Percentiles rank a stretch among this genome's conserved stretches.
Evolutionary conservation across 192 early-diverging fungal genomes (phyloP).

Genomic region (Piromyces sp.): DNA sequence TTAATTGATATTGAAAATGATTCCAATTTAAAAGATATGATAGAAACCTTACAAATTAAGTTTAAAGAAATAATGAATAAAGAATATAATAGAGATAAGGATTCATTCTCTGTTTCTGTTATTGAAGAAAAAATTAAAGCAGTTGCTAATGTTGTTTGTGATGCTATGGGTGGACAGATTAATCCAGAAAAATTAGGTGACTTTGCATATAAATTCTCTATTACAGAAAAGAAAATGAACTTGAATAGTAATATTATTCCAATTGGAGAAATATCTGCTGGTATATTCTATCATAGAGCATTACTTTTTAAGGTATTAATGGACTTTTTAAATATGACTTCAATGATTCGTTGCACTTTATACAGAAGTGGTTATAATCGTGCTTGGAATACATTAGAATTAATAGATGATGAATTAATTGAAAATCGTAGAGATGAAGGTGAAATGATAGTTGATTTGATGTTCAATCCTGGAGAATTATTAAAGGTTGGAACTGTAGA

Average conservation of each 20-base stretch:
- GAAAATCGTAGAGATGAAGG: slow-evolving; percentile 12
- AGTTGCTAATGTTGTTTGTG: slow-evolving; percentile 19
- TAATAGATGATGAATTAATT: slow-evolving; percentile 4
- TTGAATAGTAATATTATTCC: slow-evolving; percentile 19
- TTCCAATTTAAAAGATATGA: slow-evolving; percentile 7
- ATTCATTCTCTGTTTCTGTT: not conserved
- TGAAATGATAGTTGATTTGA: slow-evolving; percentile 26
- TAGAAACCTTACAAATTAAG: not conserved
- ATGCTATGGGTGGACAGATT: slow-evolving; percentile 25
- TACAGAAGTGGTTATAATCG: slow-evolving; percentile 29
- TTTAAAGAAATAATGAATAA: slow-evolving; percentile 2
- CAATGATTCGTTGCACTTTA: slow-evolving; percentile 17
- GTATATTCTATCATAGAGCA: slow-evolving; percentile 37
- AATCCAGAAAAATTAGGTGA: slow-evolving; percentile 6
- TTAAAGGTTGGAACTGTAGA: slow-evolving; percentile 12
- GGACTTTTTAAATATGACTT: slow-evolving; percentile 21
- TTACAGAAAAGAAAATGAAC: slow-evolving; percentile 28
- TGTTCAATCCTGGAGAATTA: slow-evolving; percentile 27
- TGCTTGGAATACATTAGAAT: slow-evolving; percentile 17
- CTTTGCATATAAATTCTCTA: slow-evolving; percentile 27
- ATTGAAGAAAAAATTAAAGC: slow-evolving; percentile 10
- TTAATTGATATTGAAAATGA: slow-evolving; percentile 19
- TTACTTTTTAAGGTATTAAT: slow-evolving; percentile 33
- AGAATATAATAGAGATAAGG: slow-evolving; percentile 2
- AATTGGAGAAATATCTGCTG: slow-evolving; percentile 17